These are phyloP conservation scores for Nicotiana undulata DNA, from an alignment of 257 asterid genomes.

Conservation along the genomic window DNA sequence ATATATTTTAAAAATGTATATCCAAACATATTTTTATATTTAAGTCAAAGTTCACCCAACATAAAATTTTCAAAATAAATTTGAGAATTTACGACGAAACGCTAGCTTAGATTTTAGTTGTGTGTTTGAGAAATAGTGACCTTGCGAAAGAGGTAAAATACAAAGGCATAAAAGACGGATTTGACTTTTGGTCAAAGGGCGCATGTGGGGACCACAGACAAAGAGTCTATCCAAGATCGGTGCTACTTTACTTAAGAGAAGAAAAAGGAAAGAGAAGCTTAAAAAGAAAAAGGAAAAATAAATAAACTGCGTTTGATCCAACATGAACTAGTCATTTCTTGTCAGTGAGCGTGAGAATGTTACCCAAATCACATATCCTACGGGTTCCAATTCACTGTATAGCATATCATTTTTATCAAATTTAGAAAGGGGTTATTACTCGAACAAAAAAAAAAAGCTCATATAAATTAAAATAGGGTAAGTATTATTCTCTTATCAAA, in stretches of 20 bases:
- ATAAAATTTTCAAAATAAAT: too few species aligned
- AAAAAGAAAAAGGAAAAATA: neutral
- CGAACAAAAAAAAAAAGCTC: too few species aligned
- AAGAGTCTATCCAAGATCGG: slow-evolving; percentile 15
- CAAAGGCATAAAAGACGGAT: neutral
- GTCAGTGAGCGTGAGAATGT: slow-evolving; percentile 40
- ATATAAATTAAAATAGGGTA: too few species aligned
- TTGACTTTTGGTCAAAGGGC: slow-evolving; percentile 24
- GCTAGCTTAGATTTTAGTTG: too few species aligned
- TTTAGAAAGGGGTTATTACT: too few species aligned
- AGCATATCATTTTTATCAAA: too few species aligned
- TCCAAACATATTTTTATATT: too few species aligned
- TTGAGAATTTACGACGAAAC: too few species aligned
- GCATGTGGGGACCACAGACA: slow-evolving; percentile 23
- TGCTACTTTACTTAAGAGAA: slow-evolving; percentile 5
- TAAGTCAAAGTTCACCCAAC: too few species aligned
- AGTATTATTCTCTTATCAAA: too few species aligned
- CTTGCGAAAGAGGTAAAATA: neutral
- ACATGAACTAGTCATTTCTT: slow-evolving; percentile 6
- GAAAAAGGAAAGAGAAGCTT: neutral
- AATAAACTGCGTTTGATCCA: slow-evolving; percentile 19
- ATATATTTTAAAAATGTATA: too few species aligned
- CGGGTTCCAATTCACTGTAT: neutral
- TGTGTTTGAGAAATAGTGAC: neutral
- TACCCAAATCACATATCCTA: neutral